Evolutionary conservation across 2,329 filamentous ascomycete genomes (phyloP).

Genomic region (Escovopsis sp.): DNA sequence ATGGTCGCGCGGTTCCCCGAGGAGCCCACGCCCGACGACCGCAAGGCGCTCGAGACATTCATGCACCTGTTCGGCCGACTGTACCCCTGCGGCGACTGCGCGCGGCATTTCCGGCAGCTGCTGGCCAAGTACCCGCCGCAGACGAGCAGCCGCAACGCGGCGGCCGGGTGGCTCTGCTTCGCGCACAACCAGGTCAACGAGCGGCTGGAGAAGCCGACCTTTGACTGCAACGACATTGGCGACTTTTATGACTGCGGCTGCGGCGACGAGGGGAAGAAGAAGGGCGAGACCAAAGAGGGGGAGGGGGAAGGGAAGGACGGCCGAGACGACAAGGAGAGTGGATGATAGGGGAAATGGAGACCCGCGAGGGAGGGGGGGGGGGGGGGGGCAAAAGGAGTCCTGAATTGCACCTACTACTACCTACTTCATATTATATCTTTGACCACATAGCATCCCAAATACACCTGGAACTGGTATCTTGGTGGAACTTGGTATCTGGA

Average conservation of each 20-base stretch:
- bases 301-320: slow-evolving; percentile 14
- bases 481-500: no score
- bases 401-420: no score
- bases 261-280: slow-evolving; percentile 44
- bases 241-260: slow-evolving; percentile 62
- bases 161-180: slow-evolving; percentile 54
- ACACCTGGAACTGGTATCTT: no score
- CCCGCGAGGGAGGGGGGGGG: no score
- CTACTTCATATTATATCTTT: no score
- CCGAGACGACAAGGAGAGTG: slow-evolving; percentile 3
- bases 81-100: slow-evolving; percentile 58
- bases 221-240: slow-evolving; percentile 53
- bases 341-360: not conserved
- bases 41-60: slow-evolving; percentile 47
- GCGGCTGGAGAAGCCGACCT: slow-evolving; percentile 44
- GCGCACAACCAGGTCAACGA: slow-evolving; percentile 55
- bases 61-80: slow-evolving; percentile 53
- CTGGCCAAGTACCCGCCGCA: slow-evolving; percentile 50
- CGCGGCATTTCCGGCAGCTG: slow-evolving; percentile 49
- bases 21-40: slow-evolving; percentile 46
- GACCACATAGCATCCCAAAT: no score
- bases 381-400: no score
- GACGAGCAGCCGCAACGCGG: slow-evolving; percentile 46
- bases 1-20: slow-evolving; percentile 58
- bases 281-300: slow-evolving; percentile 13